phyloP scores from a whole-genome alignment of 768 basidiomycete genomes.

The Trametes sanguinea region DNA sequence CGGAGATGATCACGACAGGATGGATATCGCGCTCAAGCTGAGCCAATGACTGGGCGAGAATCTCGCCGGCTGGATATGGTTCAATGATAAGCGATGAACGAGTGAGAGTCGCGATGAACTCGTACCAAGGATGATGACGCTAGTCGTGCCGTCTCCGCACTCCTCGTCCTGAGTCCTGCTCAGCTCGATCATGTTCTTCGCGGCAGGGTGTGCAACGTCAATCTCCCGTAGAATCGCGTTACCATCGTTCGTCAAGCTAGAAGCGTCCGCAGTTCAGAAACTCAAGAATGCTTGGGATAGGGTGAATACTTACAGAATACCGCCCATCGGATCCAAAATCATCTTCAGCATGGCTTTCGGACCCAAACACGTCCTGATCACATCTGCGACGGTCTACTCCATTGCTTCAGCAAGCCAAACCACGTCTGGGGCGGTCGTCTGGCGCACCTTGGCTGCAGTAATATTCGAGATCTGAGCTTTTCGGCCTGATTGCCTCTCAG shows the following conservation, averaged over 20 bases:
- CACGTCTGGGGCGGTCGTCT: neutral
- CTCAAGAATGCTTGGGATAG: neutral
- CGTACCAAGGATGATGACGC: conserved; percentile 94
- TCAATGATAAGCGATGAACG: neutral
- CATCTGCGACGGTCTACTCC: conserved; percentile 88
- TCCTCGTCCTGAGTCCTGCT: conserved; percentile 98
- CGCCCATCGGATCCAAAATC: conserved; percentile 99
- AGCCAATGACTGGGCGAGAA: conserved; percentile 90
- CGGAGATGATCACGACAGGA: conserved; percentile 97
- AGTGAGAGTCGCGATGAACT: neutral
- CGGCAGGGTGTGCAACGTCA: conserved; percentile 97
- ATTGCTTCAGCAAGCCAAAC: neutral
- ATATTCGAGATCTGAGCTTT: conserved; percentile 98
- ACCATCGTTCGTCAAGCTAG: conserved; percentile 95
- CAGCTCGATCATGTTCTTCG: conserved; percentile 99
- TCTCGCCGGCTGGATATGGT: conserved; percentile 77
- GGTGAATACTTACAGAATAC: conserved; percentile 73
- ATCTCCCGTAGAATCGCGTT: conserved; percentile 98
- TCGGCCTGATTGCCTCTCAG: conserved; percentile 90
- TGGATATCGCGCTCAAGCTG: conserved; percentile 97
- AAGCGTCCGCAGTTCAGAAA: neutral
- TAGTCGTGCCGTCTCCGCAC: conserved; percentile 97
- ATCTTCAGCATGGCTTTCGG: conserved; percentile 99
- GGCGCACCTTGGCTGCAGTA: conserved; percentile 87
- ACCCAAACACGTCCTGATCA: conserved; percentile 95